Evolutionary conservation across 495 filamentous ascomycete genomes (phyloP).

Genomic region (Cryomyces antarcticus): DNA sequence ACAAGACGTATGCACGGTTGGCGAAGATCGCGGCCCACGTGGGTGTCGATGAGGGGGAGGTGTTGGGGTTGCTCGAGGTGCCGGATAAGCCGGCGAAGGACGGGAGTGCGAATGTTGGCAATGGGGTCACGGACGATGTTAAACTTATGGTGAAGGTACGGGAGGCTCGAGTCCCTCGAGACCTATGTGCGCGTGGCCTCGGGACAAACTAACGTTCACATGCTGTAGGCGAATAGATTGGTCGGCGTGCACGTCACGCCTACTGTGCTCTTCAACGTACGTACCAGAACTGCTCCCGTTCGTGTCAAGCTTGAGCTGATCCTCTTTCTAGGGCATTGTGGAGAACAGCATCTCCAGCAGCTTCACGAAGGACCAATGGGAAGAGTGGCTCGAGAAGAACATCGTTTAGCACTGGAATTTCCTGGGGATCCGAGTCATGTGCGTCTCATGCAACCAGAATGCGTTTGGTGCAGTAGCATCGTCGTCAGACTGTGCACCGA

Average conservation of each 20-base stretch:
- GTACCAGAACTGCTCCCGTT: neutral
- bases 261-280: slow-evolving; percentile 66
- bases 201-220: neutral
- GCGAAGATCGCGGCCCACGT: slow-evolving; percentile 44
- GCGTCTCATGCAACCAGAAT: too few species aligned
- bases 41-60: slow-evolving; percentile 41
- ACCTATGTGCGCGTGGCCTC: neutral
- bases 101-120: slow-evolving; percentile 53
- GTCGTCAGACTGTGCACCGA: too few species aligned
- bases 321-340: slow-evolving; percentile 38
- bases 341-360: slow-evolving; percentile 56
- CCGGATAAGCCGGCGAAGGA: slow-evolving; percentile 37
- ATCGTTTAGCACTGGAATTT: slow-evolving; percentile 26
- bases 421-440: too few species aligned
- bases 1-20: slow-evolving; percentile 63
- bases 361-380: slow-evolving; percentile 65
- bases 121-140: slow-evolving; percentile 62
- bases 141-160: slow-evolving; percentile 65
- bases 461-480: too few species aligned
- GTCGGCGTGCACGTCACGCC: slow-evolving; percentile 75
- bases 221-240: slow-evolving; percentile 35
- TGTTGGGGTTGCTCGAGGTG: slow-evolving; percentile 46
- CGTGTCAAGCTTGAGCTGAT: neutral
- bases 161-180: neutral
- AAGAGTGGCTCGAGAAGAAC: slow-evolving; percentile 65